Evolutionary conservation across 352 stramenopile genomes (phyloP).

Genomic region (Pythium angustatum): DNA sequence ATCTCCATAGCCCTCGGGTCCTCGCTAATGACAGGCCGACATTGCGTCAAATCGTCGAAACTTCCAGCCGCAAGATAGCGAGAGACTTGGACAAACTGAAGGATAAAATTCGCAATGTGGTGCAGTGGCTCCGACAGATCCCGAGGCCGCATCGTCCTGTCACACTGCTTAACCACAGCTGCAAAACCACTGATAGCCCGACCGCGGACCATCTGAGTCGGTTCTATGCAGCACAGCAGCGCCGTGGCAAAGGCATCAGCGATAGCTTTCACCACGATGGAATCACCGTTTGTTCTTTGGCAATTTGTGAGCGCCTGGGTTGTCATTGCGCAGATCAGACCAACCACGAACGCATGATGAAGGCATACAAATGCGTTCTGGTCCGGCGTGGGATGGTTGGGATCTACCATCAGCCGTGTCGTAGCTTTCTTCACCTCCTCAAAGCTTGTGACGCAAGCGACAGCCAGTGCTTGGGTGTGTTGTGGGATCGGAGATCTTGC

Average conservation of each 20-base stretch:
- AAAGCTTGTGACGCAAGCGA: slow-evolving; percentile 70
- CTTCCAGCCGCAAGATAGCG: slow-evolving; percentile 57
- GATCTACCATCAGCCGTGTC: slow-evolving; percentile 58
- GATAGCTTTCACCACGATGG: slow-evolving; percentile 62
- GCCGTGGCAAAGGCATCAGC: slow-evolving; percentile 73
- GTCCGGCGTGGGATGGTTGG: slow-evolving; percentile 44
- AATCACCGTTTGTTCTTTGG: slow-evolving; percentile 57
- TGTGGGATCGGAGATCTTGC: slow-evolving; percentile 46
- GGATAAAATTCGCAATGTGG: slow-evolving; percentile 74
- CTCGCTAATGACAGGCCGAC: slow-evolving; percentile 45
- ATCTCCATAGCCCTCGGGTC: slow-evolving; percentile 46
- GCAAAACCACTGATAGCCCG: slow-evolving; percentile 62
- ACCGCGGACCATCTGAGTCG: slow-evolving; percentile 53
- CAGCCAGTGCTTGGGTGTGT: slow-evolving; percentile 58
- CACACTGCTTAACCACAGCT: slow-evolving; percentile 54
- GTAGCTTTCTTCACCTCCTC: slow-evolving; percentile 80
- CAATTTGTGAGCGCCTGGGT: slow-evolving; percentile 75
- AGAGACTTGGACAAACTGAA: slow-evolving; percentile 71
- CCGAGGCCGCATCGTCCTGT: slow-evolving; percentile 43
- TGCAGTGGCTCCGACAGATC: slow-evolving; percentile 67
- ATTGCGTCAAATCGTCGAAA: slow-evolving; percentile 64
- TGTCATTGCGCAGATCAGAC: slow-evolving; percentile 75
- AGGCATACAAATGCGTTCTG: slow-evolving; percentile 73
- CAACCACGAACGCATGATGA: slow-evolving; percentile 79
- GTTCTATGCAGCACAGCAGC: slow-evolving; percentile 77